These are phyloP conservation scores for Lachancea dasiensis DNA, from an alignment of 805 yeast genomes.

Conservation along the genomic window DNA sequence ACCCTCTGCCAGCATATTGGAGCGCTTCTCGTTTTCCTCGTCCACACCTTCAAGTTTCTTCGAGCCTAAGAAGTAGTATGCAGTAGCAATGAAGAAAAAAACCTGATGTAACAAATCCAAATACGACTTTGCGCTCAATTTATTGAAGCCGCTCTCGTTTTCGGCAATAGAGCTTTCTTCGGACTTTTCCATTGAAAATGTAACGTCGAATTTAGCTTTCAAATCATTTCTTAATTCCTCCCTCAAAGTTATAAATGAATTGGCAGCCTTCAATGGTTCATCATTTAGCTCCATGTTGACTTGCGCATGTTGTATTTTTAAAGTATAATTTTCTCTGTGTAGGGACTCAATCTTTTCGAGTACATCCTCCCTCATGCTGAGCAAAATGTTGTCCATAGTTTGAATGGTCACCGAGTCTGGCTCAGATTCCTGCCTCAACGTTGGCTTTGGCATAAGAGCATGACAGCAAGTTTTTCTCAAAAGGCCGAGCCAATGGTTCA, in stretches of 20 bases:
- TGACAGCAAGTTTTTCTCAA: conserved; percentile 81
- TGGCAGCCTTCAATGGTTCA: conserved; percentile 46
- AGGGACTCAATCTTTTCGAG: conserved; percentile 41
- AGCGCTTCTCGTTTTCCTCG: conserved; percentile 26
- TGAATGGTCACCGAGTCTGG: conserved; percentile 12
- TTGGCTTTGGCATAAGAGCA: conserved; percentile 40
- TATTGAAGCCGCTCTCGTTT: conserved; percentile 2
- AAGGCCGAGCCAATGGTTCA: conserved; percentile 63
- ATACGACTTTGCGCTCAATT: conserved; percentile 18
- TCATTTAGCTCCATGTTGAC: conserved; percentile 51
- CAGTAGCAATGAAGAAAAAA: conserved; percentile 63
- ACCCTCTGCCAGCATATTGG: not conserved
- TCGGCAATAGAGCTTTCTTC: not conserved
- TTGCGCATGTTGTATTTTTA: conserved; percentile 59
- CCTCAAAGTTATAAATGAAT: conserved; percentile 39
- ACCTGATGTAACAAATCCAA: conserved; percentile 63
- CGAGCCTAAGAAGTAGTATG: conserved; percentile 28
- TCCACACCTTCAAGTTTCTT: conserved; percentile 23
- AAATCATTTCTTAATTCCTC: conserved; percentile 28
- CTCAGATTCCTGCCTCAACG: conserved; percentile 6
- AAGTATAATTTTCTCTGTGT: conserved; percentile 43
- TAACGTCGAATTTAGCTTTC: conserved; percentile 14
- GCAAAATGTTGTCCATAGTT: conserved; percentile 58
- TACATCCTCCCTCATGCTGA: conserved; percentile 55
- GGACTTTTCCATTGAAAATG: not conserved